Conservation (phyloP, 495 filamentous ascomycete genomes). For the Corynascus novoguineensis region DNA sequence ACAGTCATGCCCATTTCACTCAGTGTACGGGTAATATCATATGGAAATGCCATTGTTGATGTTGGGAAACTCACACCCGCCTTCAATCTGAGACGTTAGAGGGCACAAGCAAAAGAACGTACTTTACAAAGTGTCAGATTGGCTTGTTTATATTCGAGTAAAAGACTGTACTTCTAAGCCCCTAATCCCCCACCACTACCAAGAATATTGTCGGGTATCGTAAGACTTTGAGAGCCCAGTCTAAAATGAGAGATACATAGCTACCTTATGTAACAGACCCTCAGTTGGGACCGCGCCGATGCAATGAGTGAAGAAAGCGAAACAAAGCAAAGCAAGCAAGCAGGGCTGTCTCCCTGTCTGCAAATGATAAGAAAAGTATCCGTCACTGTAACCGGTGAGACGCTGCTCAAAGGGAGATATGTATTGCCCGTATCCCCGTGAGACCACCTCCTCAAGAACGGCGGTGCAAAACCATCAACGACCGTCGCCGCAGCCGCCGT, state of each 20-base stretch:
- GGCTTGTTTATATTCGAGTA: too few species aligned
- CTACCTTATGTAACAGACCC: neutral
- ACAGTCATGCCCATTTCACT: too few species aligned
- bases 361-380: neutral
- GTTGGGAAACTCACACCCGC: too few species aligned
- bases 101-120: too few species aligned
- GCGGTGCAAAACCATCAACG: neutral
- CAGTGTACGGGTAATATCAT: too few species aligned
- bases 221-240: slow-evolving; percentile 5
- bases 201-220: slow-evolving; percentile 3
- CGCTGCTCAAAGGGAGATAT: neutral
- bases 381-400: neutral
- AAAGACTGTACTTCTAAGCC: neutral
- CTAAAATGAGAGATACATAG: neutral
- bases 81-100: too few species aligned
- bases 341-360: neutral
- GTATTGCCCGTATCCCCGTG: too few species aligned
- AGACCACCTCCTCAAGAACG: neutral
- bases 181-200: neutral
- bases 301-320: slow-evolving; percentile 1
- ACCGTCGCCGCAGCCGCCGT: neutral
- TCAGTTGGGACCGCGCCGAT: neutral
- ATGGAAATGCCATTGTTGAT: too few species aligned
- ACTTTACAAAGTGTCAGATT: too few species aligned
- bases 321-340: neutral